These are phyloP conservation scores for Cucurbita maxima DNA, from an alignment of 306 rosid genomes.

Conservation along the genomic window DNA sequence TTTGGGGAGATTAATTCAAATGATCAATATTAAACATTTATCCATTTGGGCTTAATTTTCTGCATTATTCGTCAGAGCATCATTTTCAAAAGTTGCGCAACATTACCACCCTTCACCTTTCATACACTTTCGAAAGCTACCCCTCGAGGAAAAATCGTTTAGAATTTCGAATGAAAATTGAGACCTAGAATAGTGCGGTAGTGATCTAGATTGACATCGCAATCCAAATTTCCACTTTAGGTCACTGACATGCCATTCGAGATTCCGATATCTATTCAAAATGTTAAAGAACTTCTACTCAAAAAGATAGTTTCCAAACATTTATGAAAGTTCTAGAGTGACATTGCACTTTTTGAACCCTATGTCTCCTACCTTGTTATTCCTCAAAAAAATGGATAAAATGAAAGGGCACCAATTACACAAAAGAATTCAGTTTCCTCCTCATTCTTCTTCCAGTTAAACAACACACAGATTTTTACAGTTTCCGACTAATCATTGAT, in stretches of 20 bases:
- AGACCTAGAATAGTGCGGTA: not conserved
- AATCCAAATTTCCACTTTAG: not conserved
- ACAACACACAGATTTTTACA: not conserved
- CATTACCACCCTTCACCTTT: not conserved
- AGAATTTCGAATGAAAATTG: not conserved
- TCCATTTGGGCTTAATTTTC: too few relatives aligned
- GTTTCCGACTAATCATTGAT: not conserved
- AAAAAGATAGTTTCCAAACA: not conserved
- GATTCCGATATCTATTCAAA: not conserved
- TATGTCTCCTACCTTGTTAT: not conserved
- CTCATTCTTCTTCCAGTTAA: not conserved
- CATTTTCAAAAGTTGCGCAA: too few relatives aligned
- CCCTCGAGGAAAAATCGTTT: not conserved
- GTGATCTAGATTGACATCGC: not conserved
- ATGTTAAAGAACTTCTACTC: too few relatives aligned
- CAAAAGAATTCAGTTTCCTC: not conserved
- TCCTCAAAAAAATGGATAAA: not conserved
- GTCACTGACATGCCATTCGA: not conserved
- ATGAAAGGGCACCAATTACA: not conserved
- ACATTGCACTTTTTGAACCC: not conserved
- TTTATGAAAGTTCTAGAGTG: not conserved
- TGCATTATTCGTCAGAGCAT: too few relatives aligned
- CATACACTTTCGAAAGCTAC: not conserved
- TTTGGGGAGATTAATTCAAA: too few relatives aligned
- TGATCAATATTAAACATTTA: too few relatives aligned